Conservation (phyloP, 441 rosid genomes). For the Euphorbia celastroides region DNA sequence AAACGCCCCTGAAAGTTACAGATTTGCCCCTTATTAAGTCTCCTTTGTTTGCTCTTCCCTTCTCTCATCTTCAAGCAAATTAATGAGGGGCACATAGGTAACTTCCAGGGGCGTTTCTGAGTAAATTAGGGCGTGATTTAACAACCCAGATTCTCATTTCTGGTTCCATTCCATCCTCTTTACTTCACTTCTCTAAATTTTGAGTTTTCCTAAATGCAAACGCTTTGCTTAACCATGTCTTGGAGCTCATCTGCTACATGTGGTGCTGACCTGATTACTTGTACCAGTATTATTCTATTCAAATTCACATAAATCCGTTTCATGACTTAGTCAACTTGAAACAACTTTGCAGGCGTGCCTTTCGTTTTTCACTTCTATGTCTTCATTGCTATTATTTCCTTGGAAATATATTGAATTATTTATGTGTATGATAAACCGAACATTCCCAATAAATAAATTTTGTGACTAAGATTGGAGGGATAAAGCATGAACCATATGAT, state of each 20-base stretch:
- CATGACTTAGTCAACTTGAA: background rate
- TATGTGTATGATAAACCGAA: background rate
- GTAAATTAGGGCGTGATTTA: too few species aligned
- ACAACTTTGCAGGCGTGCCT: background rate
- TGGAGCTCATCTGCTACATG: background rate
- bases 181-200: background rate
- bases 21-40: too few species aligned
- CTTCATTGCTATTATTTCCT: background rate
- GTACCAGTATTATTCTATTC: background rate
- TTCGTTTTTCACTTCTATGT: background rate
- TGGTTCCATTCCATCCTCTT: background rate
- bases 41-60: too few species aligned
- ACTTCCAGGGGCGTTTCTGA: too few species aligned
- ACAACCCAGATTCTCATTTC: background rate
- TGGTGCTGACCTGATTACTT: background rate
- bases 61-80: too few species aligned
- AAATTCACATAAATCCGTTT: background rate
- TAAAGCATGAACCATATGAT: background rate
- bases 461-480: background rate
- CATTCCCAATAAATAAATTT: background rate
- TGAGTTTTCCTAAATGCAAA: slow-evolving; percentile 5
- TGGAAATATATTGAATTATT: background rate
- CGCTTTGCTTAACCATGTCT: background rate
- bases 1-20: too few species aligned
- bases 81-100: too few species aligned